Conservation (phyloP, 2,329 filamentous ascomycete genomes). For the Colletotrichum spinosum region DNA sequence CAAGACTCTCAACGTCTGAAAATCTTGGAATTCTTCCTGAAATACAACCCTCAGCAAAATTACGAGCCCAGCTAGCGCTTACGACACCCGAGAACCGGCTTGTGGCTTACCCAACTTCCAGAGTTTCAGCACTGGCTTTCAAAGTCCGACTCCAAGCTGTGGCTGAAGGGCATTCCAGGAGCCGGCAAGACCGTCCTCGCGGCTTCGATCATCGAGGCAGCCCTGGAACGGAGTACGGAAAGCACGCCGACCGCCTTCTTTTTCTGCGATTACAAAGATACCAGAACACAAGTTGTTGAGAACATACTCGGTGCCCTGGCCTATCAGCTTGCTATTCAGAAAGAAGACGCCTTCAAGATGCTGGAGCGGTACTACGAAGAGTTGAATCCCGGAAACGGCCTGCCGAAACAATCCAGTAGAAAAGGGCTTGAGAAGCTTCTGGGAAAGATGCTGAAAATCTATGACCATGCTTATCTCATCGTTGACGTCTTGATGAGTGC, state of each 20-base stretch:
- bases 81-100: not conserved
- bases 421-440: not conserved
- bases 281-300: not conserved
- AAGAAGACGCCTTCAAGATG: conserved; percentile 12
- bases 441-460: not conserved
- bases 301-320: not conserved
- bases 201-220: not conserved
- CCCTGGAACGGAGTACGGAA: not conserved
- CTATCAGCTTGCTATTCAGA: conserved; percentile 16
- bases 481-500: conserved; percentile 17
- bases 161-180: conserved; percentile 19
- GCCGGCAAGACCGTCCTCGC: conserved; percentile 17
- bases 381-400: fast-evolving
- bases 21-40: not conserved
- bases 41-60: conserved; percentile 15
- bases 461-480: not conserved
- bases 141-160: not conserved
- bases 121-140: conserved; percentile 4
- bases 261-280: conserved; percentile 23
- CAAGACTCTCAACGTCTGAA: not conserved
- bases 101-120: not conserved
- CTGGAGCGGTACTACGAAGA: not conserved
- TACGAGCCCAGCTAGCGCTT: conserved; percentile 7
- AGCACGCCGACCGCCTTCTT: not conserved
- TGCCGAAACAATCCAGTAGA: not conserved